phyloP scores from a whole-genome alignment of 129 eudicot genomes.

The Tagetes patula region DNA sequence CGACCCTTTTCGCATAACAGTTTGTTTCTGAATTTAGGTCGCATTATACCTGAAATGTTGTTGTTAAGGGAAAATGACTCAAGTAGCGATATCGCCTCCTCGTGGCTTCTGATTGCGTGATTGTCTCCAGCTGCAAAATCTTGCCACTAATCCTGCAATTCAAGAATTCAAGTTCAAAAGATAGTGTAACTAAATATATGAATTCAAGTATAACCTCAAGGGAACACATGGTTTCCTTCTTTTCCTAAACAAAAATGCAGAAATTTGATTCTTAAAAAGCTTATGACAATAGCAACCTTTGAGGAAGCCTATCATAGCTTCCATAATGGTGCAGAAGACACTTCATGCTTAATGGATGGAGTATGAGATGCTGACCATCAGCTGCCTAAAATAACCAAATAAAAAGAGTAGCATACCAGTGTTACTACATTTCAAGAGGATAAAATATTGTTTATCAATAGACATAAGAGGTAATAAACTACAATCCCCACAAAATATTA shows the following conservation, averaged over 20 bases:
- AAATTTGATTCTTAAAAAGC: background rate
- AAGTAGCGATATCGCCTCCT: conserved; percentile 90
- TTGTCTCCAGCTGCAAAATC: conserved; percentile 79
- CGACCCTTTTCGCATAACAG: background rate
- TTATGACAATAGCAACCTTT: conserved; percentile 45
- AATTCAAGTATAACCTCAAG: background rate
- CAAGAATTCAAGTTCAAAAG: conserved; percentile 11
- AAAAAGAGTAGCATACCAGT: conserved; percentile 5
- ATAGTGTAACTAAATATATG: no score
- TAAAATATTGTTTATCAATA: background rate
- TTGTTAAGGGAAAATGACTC: conserved; percentile 90
- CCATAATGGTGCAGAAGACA: conserved; percentile 91
- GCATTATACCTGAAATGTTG: conserved; percentile 76
- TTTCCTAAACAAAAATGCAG: background rate
- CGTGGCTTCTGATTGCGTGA: conserved; percentile 90
- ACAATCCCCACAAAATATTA: background rate
- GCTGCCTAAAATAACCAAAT: conserved; percentile 56
- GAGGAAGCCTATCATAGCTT: conserved; percentile 77
- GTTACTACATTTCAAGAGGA: background rate
- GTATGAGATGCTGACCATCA: conserved; percentile 91
- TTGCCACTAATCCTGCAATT: conserved; percentile 76
- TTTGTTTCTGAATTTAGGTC: background rate
- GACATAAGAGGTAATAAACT: background rate
- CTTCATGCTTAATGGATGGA: conserved; percentile 88
- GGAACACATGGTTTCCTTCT: conserved; percentile 1